These are phyloP conservation scores for Cardamine resedifolia DNA, from an alignment of 345 rosid genomes.

Conservation along the genomic window DNA sequence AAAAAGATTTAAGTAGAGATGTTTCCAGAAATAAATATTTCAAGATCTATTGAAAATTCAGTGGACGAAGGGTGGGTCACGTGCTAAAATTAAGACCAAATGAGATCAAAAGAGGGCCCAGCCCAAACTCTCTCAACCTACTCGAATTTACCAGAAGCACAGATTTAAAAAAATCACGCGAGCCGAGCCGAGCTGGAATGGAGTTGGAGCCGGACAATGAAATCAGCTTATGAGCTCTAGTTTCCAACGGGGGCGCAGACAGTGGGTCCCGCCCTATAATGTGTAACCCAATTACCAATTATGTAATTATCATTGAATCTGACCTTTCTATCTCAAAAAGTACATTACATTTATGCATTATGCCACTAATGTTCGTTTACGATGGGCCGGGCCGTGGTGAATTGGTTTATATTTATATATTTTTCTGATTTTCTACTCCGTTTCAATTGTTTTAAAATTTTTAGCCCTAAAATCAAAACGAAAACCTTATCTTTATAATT, in stretches of 20 bases:
- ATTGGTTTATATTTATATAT: not conserved
- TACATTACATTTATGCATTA: constrained; percentile 8
- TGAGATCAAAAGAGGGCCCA: constrained; percentile 23
- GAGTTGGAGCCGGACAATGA: not conserved
- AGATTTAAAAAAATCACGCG: not conserved
- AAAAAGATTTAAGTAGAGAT: not conserved
- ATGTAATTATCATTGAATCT: not conserved
- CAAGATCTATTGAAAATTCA: not conserved
- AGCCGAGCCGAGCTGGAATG: not conserved
- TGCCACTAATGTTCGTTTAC: not conserved
- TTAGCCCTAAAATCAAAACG: no score
- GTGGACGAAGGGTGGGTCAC: constrained; percentile 35
- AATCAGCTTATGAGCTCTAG: constrained; percentile 7
- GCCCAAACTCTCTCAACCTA: constrained; percentile 29
- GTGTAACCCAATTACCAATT: constrained; percentile 17
- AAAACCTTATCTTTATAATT: no score
- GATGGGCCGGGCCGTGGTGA: constrained; percentile 20
- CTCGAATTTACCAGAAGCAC: not conserved
- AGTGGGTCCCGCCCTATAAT: constrained; percentile 11
- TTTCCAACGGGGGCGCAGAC: constrained; percentile 23
- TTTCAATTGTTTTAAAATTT: no score
- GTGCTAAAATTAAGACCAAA: constrained; percentile 28
- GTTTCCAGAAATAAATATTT: no score
- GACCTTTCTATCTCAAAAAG: not conserved
- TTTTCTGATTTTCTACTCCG: no score